These are phyloP conservation scores for Panellus pusillus DNA, from an alignment of 768 basidiomycete species.

Conservation along the genomic window DNA sequence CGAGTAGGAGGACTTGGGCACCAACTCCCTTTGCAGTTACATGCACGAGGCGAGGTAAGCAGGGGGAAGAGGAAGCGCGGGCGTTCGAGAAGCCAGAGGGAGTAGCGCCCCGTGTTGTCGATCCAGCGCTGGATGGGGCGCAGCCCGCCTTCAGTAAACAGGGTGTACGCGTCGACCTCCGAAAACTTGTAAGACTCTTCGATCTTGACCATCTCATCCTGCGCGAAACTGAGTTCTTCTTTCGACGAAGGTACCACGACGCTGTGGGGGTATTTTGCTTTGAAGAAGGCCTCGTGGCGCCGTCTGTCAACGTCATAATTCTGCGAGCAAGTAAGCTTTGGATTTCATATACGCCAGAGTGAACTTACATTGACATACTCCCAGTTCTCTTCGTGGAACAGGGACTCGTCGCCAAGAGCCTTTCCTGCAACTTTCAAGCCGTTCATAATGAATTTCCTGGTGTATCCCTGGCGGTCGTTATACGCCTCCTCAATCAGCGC, in stretches of 20 bases:
- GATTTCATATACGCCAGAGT: not conserved
- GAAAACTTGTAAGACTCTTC: conserved; percentile 94
- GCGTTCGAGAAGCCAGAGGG: conserved; percentile 89
- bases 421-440: conserved; percentile 71
- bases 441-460: conserved; percentile 82
- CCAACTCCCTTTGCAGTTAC: conserved; percentile 24
- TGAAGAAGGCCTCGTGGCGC: conserved; percentile 83
- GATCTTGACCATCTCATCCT: conserved; percentile 79
- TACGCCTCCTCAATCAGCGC: conserved; percentile 82
- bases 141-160: conserved; percentile 78
- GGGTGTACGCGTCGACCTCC: conserved; percentile 58
- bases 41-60: conserved; percentile 40
- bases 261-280: conserved; percentile 60
- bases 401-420: conserved; percentile 60
- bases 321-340: conserved; percentile 10
- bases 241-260: conserved; percentile 50
- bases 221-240: conserved; percentile 50
- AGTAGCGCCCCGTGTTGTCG: conserved; percentile 69
- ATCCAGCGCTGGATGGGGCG: conserved; percentile 86
- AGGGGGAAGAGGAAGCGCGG: conserved; percentile 78
- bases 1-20: conserved; percentile 25
- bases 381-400: conserved; percentile 73
- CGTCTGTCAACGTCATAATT: conserved; percentile 44
- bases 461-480: conserved; percentile 76
- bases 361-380: conserved; percentile 67